A percentile compares a stretch with the other conserved stretches of the same genome.
Conservation (phyloP, 495 filamentous ascomycete genomes). For the Penicillium macrosclerotiorum region DNA sequence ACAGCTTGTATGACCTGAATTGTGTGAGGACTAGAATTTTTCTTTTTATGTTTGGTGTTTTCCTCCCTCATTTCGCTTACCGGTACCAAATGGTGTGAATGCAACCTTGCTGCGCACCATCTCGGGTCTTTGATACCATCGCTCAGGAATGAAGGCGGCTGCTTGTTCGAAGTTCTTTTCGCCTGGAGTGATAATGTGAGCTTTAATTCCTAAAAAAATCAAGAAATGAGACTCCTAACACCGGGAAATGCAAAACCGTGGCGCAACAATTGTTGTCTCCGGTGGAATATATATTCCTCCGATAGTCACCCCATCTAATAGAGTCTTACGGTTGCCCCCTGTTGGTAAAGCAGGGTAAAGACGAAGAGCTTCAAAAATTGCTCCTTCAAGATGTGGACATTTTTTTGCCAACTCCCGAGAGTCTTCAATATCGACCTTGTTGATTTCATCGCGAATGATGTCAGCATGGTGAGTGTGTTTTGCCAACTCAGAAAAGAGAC, state of each 20-base stretch:
- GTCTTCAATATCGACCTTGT: slow-evolving; percentile 5
- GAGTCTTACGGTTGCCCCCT: slow-evolving; percentile 35
- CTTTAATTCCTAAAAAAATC: not conserved
- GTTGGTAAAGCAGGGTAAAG: slow-evolving; percentile 46
- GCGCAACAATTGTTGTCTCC: slow-evolving; percentile 26
- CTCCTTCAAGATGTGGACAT: slow-evolving; percentile 44
- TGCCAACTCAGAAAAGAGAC: slow-evolving; percentile 17
- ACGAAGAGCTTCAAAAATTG: slow-evolving; percentile 53
- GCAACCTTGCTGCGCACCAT: slow-evolving; percentile 47
- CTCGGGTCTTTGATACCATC: slow-evolving; percentile 49
- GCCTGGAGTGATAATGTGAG: slow-evolving; percentile 11
- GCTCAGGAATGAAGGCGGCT: slow-evolving; percentile 51
- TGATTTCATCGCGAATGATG: slow-evolving; percentile 13
- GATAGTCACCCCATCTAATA: slow-evolving; percentile 19
- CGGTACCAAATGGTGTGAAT: slow-evolving; percentile 52
- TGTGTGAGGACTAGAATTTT: not conserved
- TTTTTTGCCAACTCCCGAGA: not conserved
- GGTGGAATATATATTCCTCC: slow-evolving; percentile 25
- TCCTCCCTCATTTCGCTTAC: slow-evolving; percentile 16
- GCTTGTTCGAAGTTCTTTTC: slow-evolving; percentile 35
- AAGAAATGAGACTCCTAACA: slow-evolving; percentile 29
- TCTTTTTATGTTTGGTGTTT: no score
- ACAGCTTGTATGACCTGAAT: slow-evolving; percentile 31
- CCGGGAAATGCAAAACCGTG: slow-evolving; percentile 37
- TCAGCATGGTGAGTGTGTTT: slow-evolving; percentile 8